Percentiles rank a stretch among this genome's conserved stretches.
Evolutionary conservation across 2,329 filamentous ascomycete genomes (phyloP).

Genomic region (Colletotrichum limetticola): DNA sequence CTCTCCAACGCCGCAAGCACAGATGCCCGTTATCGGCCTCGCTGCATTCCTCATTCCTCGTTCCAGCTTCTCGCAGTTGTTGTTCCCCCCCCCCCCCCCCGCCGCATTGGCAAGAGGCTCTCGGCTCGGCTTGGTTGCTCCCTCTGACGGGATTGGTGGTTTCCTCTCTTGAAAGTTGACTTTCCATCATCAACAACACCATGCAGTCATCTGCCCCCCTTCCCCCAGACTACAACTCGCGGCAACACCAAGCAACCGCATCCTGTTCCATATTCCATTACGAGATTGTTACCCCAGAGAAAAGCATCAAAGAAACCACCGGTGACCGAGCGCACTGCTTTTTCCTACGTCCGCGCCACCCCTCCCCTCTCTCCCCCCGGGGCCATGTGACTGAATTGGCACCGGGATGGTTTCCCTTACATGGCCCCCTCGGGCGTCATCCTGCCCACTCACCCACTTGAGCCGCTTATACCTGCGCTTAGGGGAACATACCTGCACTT

Average conservation of each 20-base stretch:
- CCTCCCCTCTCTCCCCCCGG: conserved; percentile 1
- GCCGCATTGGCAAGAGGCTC: not conserved
- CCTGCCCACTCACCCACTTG: conserved; percentile 34
- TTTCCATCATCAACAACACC: conserved; percentile 3
- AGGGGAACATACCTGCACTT: conserved; percentile 37
- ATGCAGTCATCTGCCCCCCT: not conserved
- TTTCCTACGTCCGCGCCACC: conserved; percentile 38
- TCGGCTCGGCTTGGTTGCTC: not conserved
- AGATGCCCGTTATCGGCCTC: conserved; percentile 3
- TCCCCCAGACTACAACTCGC: not conserved
- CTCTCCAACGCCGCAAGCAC: not conserved
- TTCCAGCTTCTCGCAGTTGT: not conserved
- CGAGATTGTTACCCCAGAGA: conserved; percentile 17
- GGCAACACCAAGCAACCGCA: not conserved
- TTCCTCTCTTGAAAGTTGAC: not conserved
- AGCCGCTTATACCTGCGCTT: conserved; percentile 40
- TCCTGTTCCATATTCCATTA: conserved; percentile 6
- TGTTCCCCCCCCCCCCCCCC: not conserved
- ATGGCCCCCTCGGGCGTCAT: conserved; percentile 37
- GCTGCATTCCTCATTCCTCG: not conserved
- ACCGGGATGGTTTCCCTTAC: conserved; percentile 41
- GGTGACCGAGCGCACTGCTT: conserved; percentile 33
- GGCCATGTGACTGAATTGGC: conserved; percentile 37
- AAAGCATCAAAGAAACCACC: conserved; percentile 7
- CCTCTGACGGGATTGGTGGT: not conserved